phyloP scores from a whole-genome alignment of 306 rosid genomes.

The Sesbania bispinosa region DNA sequence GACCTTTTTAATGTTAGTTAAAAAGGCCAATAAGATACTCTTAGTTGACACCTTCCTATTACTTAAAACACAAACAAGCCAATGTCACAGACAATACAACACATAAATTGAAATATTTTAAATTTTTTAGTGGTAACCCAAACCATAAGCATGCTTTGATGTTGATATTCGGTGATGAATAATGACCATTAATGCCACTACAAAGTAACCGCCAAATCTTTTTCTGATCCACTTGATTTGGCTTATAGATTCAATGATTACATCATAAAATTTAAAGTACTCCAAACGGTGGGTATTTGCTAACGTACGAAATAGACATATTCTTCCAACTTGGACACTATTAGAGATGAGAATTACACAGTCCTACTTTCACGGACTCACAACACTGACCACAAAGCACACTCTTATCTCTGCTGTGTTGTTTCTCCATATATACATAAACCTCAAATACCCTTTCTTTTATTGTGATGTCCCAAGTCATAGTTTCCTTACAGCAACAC shows the following conservation, averaged over 20 bases:
- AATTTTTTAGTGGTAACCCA: slow-evolving; percentile 23
- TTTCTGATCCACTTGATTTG: slow-evolving; percentile 31
- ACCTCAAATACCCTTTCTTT: not conserved
- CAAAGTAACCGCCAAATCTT: slow-evolving; percentile 28
- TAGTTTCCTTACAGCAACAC: not conserved
- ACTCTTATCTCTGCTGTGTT: not conserved
- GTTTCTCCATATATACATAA: slow-evolving; percentile 27
- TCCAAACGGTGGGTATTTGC: slow-evolving; percentile 22
- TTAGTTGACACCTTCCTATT: slow-evolving; percentile 8
- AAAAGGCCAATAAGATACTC: slow-evolving; percentile 34
- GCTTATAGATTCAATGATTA: slow-evolving; percentile 20
- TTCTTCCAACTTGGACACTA: slow-evolving; percentile 44
- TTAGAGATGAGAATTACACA: slow-evolving; percentile 7
- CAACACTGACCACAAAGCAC: too few relatives aligned
- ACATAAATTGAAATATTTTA: not conserved
- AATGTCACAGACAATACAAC: not conserved
- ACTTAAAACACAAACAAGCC: slow-evolving; percentile 27
- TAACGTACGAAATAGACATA: slow-evolving; percentile 36
- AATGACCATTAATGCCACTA: slow-evolving; percentile 17
- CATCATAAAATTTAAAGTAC: not conserved
- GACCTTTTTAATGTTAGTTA: slow-evolving; percentile 19
- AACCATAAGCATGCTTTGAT: slow-evolving; percentile 29
- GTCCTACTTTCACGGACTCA: slow-evolving; percentile 15
- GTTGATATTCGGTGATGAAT: slow-evolving; percentile 23
- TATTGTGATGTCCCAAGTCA: slow-evolving; percentile 1